Conservation (phyloP, 495 filamentous ascomycete genomes). For the Penicillium riverlandense region DNA sequence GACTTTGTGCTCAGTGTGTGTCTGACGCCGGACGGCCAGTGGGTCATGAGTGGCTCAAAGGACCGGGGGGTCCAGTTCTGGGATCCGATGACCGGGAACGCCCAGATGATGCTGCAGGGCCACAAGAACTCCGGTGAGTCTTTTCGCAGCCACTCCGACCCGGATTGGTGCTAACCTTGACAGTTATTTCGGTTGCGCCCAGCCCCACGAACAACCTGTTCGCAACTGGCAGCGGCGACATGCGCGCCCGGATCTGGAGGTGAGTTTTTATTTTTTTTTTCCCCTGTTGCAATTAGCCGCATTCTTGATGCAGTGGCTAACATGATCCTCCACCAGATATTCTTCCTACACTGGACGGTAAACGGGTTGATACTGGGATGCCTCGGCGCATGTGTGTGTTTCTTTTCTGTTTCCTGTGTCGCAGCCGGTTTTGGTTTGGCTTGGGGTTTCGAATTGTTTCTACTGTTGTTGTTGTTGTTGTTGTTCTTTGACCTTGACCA, state of each 20-base stretch:
- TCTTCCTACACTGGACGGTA: constrained; percentile 39
- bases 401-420: constrained; percentile 9
- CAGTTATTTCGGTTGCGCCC: constrained; percentile 82
- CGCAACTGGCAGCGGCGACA: constrained; percentile 84
- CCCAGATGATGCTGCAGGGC: constrained; percentile 88
- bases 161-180: neutral
- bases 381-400: constrained; percentile 29
- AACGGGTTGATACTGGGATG: constrained; percentile 26
- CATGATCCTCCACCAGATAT: constrained; percentile 23
- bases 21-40: constrained; percentile 76
- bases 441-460: constrained; percentile 4
- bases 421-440: constrained; percentile 12
- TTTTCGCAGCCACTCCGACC: neutral
- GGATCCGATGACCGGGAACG: constrained; percentile 79
- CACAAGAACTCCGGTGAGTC: constrained; percentile 77
- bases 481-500: neutral
- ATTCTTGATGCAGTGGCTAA: too few relatives aligned
- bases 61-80: constrained; percentile 90
- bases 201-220: constrained; percentile 74
- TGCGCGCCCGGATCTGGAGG: constrained; percentile 86
- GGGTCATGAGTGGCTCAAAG: constrained; percentile 89
- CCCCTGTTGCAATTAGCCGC: neutral
- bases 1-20: constrained; percentile 89
- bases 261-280: constrained; percentile 36
- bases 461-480: constrained; percentile 4